Percentiles rank a stretch among this genome's conserved stretches.
These are phyloP conservation scores for Talaromyces wortmannii DNA, from an alignment of 495 filamentous ascomycete species.

Conservation along the genomic window DNA sequence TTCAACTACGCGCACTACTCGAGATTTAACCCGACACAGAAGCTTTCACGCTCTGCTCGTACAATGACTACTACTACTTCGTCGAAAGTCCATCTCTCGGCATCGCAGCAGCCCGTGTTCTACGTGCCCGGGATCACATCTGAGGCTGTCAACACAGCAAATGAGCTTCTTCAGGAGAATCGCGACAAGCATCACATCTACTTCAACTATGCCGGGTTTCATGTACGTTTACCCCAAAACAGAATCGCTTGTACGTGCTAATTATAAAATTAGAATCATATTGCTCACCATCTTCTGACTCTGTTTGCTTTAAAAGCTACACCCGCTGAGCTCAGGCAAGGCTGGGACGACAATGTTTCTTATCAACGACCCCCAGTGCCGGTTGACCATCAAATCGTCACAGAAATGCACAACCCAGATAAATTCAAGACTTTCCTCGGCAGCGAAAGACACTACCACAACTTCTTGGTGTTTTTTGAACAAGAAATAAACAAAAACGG, in stretches of 20 bases:
- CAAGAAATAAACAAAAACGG: constrained; percentile 16
- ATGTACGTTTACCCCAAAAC: too few species aligned
- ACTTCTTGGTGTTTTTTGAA: constrained; percentile 28
- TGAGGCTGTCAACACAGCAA: constrained; percentile 24
- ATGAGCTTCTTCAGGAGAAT: constrained; percentile 66
- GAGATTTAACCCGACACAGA: background rate
- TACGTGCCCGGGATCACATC: background rate
- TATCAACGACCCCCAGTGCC: constrained; percentile 17
- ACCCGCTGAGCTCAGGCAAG: constrained; percentile 12
- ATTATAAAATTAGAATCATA: constrained; percentile 13
- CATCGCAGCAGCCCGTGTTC: background rate
- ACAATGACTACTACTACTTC: background rate
- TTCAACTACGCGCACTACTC: background rate
- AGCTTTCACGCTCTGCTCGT: background rate
- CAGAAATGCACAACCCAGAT: constrained; percentile 9
- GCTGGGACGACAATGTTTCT: constrained; percentile 13
- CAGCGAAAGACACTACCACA: constrained; percentile 17
- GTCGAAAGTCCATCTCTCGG: background rate
- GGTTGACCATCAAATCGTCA: constrained; percentile 11
- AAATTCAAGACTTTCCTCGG: constrained; percentile 11
- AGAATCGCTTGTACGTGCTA: background rate
- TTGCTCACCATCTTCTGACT: constrained; percentile 19
- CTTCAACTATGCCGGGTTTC: constrained; percentile 62
- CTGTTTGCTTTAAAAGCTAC: constrained; percentile 15
- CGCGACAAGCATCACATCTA: constrained; percentile 71